Base-by-base conservation (phyloP, 2,329 filamentous ascomycete species). In the Aspergillus puulaauensis region DNA sequence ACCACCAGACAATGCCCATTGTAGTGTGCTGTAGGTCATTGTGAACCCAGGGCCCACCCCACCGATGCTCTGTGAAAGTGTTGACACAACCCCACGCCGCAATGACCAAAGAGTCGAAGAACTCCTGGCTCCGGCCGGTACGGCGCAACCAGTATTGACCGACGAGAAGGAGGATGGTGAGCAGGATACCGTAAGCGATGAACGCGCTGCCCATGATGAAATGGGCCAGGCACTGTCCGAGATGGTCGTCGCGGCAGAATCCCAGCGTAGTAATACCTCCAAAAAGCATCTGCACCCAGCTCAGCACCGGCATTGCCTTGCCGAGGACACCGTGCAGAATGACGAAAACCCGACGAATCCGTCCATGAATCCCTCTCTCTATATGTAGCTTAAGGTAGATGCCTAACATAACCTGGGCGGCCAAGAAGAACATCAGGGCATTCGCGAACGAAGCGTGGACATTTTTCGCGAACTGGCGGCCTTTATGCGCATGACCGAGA, bases 1-100 rank as follows among this genome's bases (percentile, higher is more conserved):
- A 90, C 93, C 93, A 99, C 95, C 95, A 99, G 52, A 99, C 87
- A 61, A 99, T 86, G n/a, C 95, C 95, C 93, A 99, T 98, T n/a
- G 90, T 91, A 0, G 95, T 99, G 75, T 99, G 95, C 74, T 99
- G 93, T 78, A 96, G 86, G 74, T 99, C 95, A 70, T 97, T 98
- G 75, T 85, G 86, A 52, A 90, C 91, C 95, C 95, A 99, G 0
- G 85, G 83, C 1, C 82, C 82, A 54, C 95, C 95, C 95, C 95
- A 99, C 52, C 90, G 86, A 72, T 99, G 95, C 75, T 98, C 95
- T 17, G 95, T 99, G 67, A 99, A 98, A 8, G 95, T 98, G 75
- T 98, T 99, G 76, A 99, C 88, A 71, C 91, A 96, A 35, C 93
- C 95, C 95, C 95, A 99, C 1, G 89, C 87, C 1, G 93, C 90